Evolutionary conservation across 208 protist species (phyloP).

Genomic region (Leishmania major): DNA sequence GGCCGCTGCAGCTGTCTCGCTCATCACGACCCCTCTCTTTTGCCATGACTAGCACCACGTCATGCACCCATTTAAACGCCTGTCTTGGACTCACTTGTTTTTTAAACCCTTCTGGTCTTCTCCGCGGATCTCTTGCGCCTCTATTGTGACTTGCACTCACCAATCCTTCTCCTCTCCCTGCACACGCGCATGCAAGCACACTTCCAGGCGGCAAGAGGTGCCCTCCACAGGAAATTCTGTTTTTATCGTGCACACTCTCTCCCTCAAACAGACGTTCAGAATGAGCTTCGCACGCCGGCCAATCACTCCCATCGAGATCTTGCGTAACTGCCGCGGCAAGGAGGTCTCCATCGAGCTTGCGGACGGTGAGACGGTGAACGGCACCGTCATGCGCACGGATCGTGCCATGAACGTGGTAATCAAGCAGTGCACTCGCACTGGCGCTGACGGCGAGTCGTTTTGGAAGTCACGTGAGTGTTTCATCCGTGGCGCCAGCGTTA

Average conservation of each 20-base stretch:
- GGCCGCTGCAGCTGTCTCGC: not conserved
- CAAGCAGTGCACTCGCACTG: slow-evolving; percentile 74
- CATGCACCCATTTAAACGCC: not conserved
- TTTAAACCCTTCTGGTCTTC: not conserved
- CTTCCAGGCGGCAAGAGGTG: not conserved
- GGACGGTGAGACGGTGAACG: slow-evolving; percentile 80
- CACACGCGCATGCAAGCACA: too few species aligned
- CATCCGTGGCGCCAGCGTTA: slow-evolving; percentile 74
- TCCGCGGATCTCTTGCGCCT: not conserved
- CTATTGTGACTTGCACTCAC: not conserved
- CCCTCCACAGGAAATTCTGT: not conserved
- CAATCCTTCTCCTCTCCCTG: not conserved
- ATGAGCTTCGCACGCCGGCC: slow-evolving; percentile 47
- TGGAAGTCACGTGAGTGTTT: slow-evolving; percentile 72
- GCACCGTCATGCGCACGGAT: slow-evolving; percentile 78
- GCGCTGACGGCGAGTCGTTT: slow-evolving; percentile 64
- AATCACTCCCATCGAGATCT: slow-evolving; percentile 74
- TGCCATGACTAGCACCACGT: not conserved
- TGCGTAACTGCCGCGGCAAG: slow-evolving; percentile 82
- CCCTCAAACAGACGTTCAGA: not conserved
- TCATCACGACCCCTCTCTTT: not conserved
- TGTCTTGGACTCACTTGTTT: not conserved
- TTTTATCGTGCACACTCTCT: too few species aligned
- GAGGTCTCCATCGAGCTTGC: slow-evolving; percentile 76
- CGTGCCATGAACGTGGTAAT: slow-evolving; percentile 86